phyloP scores from a whole-genome alignment of 371 early-diverging fungal genomes.

The Zopfochytrium polystomum region DNA sequence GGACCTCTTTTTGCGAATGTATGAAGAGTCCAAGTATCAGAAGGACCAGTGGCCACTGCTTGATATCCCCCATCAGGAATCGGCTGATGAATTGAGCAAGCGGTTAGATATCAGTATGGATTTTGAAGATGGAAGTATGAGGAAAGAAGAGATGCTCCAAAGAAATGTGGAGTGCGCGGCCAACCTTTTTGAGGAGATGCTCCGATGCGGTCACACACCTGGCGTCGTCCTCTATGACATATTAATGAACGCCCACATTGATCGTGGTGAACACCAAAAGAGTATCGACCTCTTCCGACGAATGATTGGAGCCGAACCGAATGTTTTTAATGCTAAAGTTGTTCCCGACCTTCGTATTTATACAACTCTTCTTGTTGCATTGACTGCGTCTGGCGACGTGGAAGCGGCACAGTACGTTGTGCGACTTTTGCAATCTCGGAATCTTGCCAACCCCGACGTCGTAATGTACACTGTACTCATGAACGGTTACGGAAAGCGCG shows the following conservation, averaged over 20 bases:
- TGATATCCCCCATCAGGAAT: neutral
- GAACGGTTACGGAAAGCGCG: slow-evolving; percentile 40
- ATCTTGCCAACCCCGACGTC: slow-evolving; percentile 29
- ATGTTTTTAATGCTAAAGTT: neutral
- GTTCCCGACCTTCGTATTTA: neutral
- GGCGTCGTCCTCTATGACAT: slow-evolving; percentile 12
- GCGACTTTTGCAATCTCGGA: neutral
- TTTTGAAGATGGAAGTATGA: neutral
- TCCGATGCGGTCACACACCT: neutral
- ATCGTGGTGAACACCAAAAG: slow-evolving; percentile 9
- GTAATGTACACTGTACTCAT: slow-evolving; percentile 50
- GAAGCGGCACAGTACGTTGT: neutral
- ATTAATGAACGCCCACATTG: slow-evolving; percentile 6
- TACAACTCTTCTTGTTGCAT: slow-evolving; percentile 2
- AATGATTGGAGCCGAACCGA: neutral
- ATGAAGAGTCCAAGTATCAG: neutral
- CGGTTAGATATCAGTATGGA: too few species aligned
- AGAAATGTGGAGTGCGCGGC: neutral
- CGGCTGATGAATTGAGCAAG: too few species aligned
- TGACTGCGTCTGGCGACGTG: slow-evolving; percentile 16
- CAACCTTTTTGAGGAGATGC: slow-evolving; percentile 8
- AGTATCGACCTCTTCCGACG: slow-evolving; percentile 3
- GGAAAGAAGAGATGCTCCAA: neutral
- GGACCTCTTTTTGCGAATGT: neutral
- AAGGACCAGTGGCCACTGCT: neutral